Conservation (phyloP, 768 basidiomycete species). For the Boletus edulis region DNA sequence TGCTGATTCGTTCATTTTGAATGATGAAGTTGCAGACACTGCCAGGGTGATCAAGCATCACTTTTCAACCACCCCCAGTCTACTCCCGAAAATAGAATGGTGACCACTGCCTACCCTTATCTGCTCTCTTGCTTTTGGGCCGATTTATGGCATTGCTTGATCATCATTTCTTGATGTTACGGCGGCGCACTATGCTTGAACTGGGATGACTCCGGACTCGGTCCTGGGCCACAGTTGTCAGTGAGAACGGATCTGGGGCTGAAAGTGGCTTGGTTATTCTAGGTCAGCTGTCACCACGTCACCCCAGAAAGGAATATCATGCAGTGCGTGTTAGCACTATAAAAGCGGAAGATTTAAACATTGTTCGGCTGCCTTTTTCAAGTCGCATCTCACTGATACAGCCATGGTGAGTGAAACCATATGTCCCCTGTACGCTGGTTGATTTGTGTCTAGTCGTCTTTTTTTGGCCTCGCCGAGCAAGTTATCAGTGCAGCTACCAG, state of each 20-base stretch:
- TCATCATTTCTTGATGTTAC: not conserved
- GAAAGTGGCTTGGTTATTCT: conserved; percentile 2
- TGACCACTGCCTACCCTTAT: not conserved
- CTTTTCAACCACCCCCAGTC: too few species aligned
- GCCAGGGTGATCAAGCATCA: too few species aligned
- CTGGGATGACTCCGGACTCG: not conserved
- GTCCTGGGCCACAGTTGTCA: too few species aligned
- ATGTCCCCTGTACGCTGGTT: not conserved
- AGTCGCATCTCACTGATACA: conserved; percentile 6
- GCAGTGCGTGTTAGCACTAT: conserved; percentile 16
- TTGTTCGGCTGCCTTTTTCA: conserved; percentile 10
- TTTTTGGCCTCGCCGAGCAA: conserved; percentile 71
- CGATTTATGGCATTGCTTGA: not conserved
- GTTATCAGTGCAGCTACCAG: conserved; percentile 49
- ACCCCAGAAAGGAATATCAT: conserved; percentile 22
- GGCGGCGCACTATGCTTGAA: not conserved
- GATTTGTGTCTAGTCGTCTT: conserved; percentile 48
- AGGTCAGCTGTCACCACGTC: conserved; percentile 18
- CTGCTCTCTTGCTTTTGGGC: too few species aligned
- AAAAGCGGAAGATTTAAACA: conserved; percentile 4
- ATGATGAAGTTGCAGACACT: too few species aligned
- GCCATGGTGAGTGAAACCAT: conserved; percentile 23
- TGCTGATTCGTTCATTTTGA: too few species aligned
- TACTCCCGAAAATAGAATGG: not conserved
- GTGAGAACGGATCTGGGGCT: not conserved